Conservation (phyloP, 164 flowering plant species). For the Magnolia kwangsiensis region DNA sequence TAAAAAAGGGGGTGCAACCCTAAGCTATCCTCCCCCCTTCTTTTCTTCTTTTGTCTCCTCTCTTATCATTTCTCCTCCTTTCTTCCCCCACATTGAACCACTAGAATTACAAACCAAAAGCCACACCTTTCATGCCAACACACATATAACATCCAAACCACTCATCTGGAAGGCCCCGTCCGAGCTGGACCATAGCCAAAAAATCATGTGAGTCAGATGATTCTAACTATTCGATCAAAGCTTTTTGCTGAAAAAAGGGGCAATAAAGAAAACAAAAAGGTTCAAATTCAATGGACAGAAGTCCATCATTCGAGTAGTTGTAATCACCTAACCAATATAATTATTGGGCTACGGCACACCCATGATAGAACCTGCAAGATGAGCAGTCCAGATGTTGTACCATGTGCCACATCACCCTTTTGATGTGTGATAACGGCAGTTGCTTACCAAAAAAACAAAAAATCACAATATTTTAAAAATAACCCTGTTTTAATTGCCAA, state of each 20-base stretch:
- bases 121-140: no score
- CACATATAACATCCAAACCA: no score
- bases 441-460: neutral
- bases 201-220: no score
- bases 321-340: neutral
- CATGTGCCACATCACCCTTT: neutral
- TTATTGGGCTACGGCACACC: neutral
- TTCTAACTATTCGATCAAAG: no score
- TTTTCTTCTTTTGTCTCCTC: no score
- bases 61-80: no score
- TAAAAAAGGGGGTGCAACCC: no score
- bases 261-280: neutral
- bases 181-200: no score
- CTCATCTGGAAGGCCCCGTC: no score
- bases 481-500: conserved; percentile 3
- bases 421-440: neutral
- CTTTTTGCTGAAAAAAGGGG: neutral
- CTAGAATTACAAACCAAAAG: no score
- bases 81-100: no score
- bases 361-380: neutral
- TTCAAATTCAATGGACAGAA: neutral
- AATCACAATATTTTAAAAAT: neutral
- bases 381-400: neutral
- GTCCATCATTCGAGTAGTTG: neutral
- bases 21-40: no score